These are phyloP conservation scores for Curvularia spicifera DNA, from an alignment of 2,329 filamentous ascomycete species.

Conservation along the genomic window DNA sequence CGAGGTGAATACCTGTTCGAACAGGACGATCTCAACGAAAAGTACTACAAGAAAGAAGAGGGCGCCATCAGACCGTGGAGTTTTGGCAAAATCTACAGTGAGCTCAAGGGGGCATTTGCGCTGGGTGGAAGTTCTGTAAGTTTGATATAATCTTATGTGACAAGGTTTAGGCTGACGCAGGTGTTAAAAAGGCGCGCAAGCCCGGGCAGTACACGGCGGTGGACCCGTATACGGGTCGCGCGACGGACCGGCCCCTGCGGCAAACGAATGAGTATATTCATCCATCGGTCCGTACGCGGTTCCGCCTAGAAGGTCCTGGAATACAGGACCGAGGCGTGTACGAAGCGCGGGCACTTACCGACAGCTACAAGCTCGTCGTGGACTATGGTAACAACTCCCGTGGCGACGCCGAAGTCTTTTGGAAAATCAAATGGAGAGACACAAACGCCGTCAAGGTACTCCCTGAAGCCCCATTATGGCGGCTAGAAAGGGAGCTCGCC, in stretches of 20 bases:
- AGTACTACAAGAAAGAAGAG: slow-evolving; percentile 53
- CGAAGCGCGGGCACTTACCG: slow-evolving; percentile 52
- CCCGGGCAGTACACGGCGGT: slow-evolving; percentile 57
- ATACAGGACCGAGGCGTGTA: slow-evolving; percentile 55
- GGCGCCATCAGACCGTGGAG: slow-evolving; percentile 55
- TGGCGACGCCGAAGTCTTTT: slow-evolving; percentile 51
- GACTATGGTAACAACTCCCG: slow-evolving; percentile 46
- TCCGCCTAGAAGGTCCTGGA: slow-evolving; percentile 56
- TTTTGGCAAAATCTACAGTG: slow-evolving; percentile 55
- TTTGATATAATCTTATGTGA: background rate
- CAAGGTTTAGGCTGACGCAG: slow-evolving; percentile 7
- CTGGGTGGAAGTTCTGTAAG: slow-evolving; percentile 53
- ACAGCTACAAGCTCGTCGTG: slow-evolving; percentile 57
- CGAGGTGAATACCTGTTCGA: slow-evolving; percentile 56
- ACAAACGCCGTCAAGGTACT: slow-evolving; percentile 49
- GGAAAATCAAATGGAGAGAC: slow-evolving; percentile 49
- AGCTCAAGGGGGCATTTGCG: slow-evolving; percentile 55
- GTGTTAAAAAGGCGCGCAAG: slow-evolving; percentile 46
- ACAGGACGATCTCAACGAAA: slow-evolving; percentile 54
- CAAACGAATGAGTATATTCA: slow-evolving; percentile 62
- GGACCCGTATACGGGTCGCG: slow-evolving; percentile 52
- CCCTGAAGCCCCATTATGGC: slow-evolving; percentile 55
- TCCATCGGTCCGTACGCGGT: slow-evolving; percentile 55
- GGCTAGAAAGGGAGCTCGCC: slow-evolving; percentile 52
- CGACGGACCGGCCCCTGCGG: slow-evolving; percentile 53